phyloP scores from a whole-genome alignment of 2,329 filamentous ascomycete genomes.

The Ceratocystis diversiconidia region DNA sequence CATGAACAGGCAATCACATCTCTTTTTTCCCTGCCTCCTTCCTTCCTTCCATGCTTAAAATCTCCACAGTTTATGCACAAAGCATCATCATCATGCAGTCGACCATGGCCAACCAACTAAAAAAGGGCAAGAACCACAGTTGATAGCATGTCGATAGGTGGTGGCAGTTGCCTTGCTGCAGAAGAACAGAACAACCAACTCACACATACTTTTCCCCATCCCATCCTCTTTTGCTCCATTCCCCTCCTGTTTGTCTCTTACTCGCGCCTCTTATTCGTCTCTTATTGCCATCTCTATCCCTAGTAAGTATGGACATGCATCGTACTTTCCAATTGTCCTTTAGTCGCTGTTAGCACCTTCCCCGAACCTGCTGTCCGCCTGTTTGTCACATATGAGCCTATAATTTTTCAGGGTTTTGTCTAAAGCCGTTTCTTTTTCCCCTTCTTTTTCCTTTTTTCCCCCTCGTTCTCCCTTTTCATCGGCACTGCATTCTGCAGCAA shows the following conservation, averaged over 20 bases:
- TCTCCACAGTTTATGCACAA: not conserved
- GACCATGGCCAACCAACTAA: not conserved
- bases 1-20: not conserved
- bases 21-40: not conserved
- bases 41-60: not conserved
- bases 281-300: not conserved
- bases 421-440: not conserved
- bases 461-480: not conserved
- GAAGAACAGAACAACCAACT: slow-evolving; percentile 1
- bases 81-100: not conserved
- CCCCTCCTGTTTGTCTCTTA: not conserved
- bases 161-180: not conserved
- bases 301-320: not conserved
- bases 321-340: not conserved
- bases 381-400: not conserved
- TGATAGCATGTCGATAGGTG: not conserved
- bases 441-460: not conserved
- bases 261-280: not conserved
- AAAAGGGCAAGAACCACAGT: not conserved
- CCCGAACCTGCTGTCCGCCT: not conserved
- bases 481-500: not conserved
- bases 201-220: not conserved
- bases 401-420: not conserved
- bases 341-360: not conserved
- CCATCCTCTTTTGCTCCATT: not conserved